phyloP scores from a whole-genome alignment of 768 basidiomycete genomes.

The Leucogyrophana mollusca region DNA sequence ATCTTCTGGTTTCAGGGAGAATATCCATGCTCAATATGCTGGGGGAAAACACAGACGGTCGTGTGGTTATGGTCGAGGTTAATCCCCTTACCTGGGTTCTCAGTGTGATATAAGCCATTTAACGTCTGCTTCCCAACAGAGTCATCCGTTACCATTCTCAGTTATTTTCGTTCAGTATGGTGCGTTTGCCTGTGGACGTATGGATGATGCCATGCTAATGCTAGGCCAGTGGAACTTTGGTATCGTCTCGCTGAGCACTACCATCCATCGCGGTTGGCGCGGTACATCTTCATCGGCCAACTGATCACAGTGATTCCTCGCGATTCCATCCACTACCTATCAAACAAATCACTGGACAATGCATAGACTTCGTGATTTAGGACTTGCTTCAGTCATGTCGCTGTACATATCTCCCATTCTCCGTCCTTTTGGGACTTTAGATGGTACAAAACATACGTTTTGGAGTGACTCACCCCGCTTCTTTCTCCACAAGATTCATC shows the following conservation, averaged over 20 bases:
- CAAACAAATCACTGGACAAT: conserved; percentile 4
- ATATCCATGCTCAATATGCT: background rate
- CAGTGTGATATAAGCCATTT: background rate
- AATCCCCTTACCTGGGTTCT: conserved; percentile 1
- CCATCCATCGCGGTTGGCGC: conserved; percentile 54
- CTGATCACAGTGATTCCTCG: conserved; percentile 49
- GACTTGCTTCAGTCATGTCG: conserved; percentile 14
- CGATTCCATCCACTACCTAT: conserved; percentile 6
- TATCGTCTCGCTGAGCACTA: conserved; percentile 52
- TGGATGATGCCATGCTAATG: background rate
- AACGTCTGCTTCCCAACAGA: conserved; percentile 34
- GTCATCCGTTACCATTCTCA: conserved; percentile 49
- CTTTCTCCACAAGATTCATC: conserved; percentile 52
- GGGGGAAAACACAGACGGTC: conserved; percentile 24
- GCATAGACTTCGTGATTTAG: conserved; percentile 11
- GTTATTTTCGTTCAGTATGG: conserved; percentile 61
- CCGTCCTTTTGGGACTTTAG: conserved; percentile 12
- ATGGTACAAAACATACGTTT: no score
- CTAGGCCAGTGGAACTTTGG: conserved; percentile 45
- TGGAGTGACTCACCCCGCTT: conserved; percentile 53
- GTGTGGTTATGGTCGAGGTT: conserved; percentile 20
- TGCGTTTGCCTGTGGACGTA: conserved; percentile 8
- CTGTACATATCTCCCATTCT: conserved; percentile 25
- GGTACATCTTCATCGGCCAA: conserved; percentile 46
- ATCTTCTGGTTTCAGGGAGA: conserved; percentile 14